Evolutionary conservation across 1,284 basidiomycete species (phyloP).

Genomic region (Serendipita sp.): DNA sequence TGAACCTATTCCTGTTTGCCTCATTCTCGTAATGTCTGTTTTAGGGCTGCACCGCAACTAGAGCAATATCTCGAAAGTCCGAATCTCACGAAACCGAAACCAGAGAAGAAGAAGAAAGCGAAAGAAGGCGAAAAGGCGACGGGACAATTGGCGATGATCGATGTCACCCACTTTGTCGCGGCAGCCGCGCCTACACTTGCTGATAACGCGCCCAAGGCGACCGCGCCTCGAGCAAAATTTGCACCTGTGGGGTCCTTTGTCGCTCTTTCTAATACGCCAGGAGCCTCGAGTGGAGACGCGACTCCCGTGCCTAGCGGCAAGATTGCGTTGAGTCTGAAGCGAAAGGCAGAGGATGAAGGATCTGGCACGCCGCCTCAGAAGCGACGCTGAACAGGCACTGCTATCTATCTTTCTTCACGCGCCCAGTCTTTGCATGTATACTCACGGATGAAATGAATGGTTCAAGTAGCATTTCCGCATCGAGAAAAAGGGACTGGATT

Average conservation of each 20-base stretch:
- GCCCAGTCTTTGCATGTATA: too few species aligned
- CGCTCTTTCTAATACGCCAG: constrained; percentile 7
- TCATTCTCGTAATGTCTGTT: constrained; percentile 11
- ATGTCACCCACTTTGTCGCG: constrained; percentile 52
- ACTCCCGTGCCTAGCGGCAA: constrained; percentile 50
- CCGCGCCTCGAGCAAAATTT: not conserved
- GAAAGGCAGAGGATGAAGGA: constrained; percentile 56
- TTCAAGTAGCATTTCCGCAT: not conserved
- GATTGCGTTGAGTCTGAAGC: constrained; percentile 63
- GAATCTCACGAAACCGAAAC: constrained; percentile 55
- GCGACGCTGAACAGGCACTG: constrained; percentile 19
- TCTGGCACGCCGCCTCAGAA: constrained; percentile 33
- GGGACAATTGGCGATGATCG: constrained; percentile 27
- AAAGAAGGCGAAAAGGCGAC: constrained; percentile 42
- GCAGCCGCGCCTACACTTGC: constrained; percentile 36
- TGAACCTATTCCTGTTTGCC: not conserved
- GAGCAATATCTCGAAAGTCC: constrained; percentile 64
- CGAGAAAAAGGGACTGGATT: not conserved
- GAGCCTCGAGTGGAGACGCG: constrained; percentile 30
- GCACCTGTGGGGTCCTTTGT: not conserved
- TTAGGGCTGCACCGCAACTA: constrained; percentile 65
- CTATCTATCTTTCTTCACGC: not conserved
- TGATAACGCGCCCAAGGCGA: constrained; percentile 21
- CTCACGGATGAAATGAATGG: not conserved
- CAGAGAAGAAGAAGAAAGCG: constrained; percentile 58